Base-by-base conservation (phyloP, 2,329 filamentous ascomycete species). In the Orbilia brochopaga region DNA sequence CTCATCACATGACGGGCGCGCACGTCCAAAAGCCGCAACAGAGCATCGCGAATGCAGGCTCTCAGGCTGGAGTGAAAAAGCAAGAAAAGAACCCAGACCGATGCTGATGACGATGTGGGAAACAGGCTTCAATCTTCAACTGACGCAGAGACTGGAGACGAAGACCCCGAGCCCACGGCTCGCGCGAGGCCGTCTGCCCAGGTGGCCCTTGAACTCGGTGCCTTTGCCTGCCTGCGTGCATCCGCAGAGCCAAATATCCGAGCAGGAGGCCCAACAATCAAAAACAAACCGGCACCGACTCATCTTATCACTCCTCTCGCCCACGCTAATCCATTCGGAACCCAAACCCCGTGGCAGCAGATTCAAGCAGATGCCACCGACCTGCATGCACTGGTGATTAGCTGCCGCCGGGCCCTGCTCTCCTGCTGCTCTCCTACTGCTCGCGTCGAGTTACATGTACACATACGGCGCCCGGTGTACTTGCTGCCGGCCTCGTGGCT, bases 251-350 rank as follows among this genome's bases (percentile, higher is more conserved):
- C 37, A 42, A 42, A 15, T 42, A 42, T 42, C 37, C 37, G 37
- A 42, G 11, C n/a, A 42, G n/a, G 37, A 42, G n/a, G 3, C 37
- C 37, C 37, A 42, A 42, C 37, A 42, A 15, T 42, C 13, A 42
- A 42, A 42, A 42, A 42, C 37, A 42, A 42, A 42, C 37, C 37
- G 37, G 37, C 37, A 42, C n/a, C 37, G 37, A 42, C 37, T 42
- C 37, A 42, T 57, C 48, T 58, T 51, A 50, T 60, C 56, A 60
- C 27, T 17, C 50, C 50, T 53, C 58, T 62, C 65, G 46, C 44
- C 65, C 65, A 69, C 65, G 65, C 65, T 69, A 69, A 69, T 69
- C 65, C 65, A 58, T 69, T 69, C 65, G 65, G 58, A 69, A 69
- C 57, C 57, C 60, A 57, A 54, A 67, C 32, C 46, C 48, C 44